Base-by-base conservation (phyloP, 805 yeast species). In the Metschnikowia cubensis region DNA sequence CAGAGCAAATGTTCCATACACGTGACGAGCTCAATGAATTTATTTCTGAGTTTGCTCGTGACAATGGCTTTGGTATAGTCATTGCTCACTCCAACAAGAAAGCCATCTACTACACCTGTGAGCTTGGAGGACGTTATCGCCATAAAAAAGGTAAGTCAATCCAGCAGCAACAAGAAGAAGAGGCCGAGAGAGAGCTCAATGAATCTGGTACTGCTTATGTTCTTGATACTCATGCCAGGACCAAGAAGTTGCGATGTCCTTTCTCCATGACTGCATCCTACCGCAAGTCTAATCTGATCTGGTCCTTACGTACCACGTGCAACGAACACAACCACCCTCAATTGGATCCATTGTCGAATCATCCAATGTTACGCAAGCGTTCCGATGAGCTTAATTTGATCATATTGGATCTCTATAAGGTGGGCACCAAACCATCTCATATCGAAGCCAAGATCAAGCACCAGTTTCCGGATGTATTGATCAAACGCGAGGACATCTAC, bases 311-410 rank as follows among this genome's bases (percentile, higher is more conserved):
- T 48, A 77, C 80, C 13, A 76, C 81, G 10, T 76, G 81, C 55
- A 78, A 78, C 62, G 81, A 77, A 58, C 84, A 80, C 63, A 80
- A 80, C 59, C 84, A 80, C 60, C 81, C 82, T 20, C 80, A 77
- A 58, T 69, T 79, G 53, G 82, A 78, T 56, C 83, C 84, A 6
- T 67, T 79, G 49, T 69, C 75, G 15, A 77, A 75, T 60, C 81
- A 79, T 60, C 84, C 84, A 15, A 78, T 79, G 81, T 67, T 79
- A 52, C 69, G 83, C 53, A 79, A 79, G 61, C 62, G 83, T 42
- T 71, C 79, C 6, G 77, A 74, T 54, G 80, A 78, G 61, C 74
- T 79, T 54, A 79, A 79, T 59, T 64, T 71, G 52, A 67, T 79
- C 44, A 79, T 79, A 50, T 69, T 76, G 56, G 81, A 77, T 54